Conservation (phyloP, 2,329 filamentous ascomycete species). For the Cercospora sesami region DNA sequence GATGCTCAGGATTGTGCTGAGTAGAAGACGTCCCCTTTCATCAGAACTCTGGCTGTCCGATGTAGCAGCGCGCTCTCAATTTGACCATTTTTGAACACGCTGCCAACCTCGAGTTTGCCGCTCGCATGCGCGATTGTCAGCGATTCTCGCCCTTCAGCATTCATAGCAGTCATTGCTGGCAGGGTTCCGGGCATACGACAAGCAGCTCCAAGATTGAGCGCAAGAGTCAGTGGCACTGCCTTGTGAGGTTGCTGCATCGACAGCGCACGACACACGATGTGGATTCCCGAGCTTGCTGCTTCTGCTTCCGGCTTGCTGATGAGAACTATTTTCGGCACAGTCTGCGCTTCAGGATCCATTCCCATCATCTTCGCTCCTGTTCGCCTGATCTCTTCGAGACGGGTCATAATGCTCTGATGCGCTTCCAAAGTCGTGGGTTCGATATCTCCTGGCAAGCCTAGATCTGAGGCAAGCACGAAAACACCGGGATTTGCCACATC, state of each 20-base stretch:
- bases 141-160: constrained; percentile 25
- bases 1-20: constrained; percentile 11
- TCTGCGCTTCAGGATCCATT: constrained; percentile 50
- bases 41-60: constrained; percentile 35
- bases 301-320: constrained; percentile 41
- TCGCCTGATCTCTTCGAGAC: constrained; percentile 59
- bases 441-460: constrained; percentile 54
- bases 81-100: constrained; percentile 28
- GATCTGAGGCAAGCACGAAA: constrained; percentile 58
- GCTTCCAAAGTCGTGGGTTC: constrained; percentile 57
- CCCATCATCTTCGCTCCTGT: constrained; percentile 63
- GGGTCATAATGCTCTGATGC: constrained; percentile 50
- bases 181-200: constrained; percentile 37
- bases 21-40: constrained; percentile 37
- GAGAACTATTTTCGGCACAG: constrained; percentile 64
- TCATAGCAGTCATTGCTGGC: constrained; percentile 26
- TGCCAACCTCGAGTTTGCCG: constrained; percentile 34
- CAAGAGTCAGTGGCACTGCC: constrained; percentile 47
- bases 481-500: constrained; percentile 66
- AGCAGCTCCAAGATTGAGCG: constrained; percentile 46
- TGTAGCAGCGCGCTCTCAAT: constrained; percentile 35
- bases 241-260: constrained; percentile 48
- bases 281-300: constrained; percentile 26
- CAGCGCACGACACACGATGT: constrained; percentile 47
- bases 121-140: constrained; percentile 35